A percentile compares a stretch with the other conserved stretches of the same genome.
Evolutionary conservation across 179 eudicot genomes (phyloP).

Genomic region (Beta macrorhiza): DNA sequence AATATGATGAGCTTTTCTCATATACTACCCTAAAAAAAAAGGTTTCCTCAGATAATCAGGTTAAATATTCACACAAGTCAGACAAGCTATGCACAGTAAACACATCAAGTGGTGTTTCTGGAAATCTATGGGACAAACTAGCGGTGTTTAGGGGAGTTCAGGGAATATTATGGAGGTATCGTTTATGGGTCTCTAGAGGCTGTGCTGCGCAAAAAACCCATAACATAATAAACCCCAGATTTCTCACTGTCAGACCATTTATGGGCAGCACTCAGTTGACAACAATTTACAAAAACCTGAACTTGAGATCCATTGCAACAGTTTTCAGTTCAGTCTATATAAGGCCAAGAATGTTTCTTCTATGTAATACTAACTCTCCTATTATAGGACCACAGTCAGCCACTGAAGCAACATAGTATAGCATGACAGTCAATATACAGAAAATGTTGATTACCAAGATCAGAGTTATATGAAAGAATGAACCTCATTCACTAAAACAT

Average conservation of each 20-base stretch:
- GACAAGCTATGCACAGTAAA: no score
- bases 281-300: background rate
- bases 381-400: background rate
- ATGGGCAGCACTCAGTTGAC: background rate
- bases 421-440: background rate
- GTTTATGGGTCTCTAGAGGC: no score
- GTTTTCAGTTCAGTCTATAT: background rate
- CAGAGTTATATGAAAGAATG: conserved; percentile 19
- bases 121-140: no score
- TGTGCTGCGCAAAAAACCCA: no score
- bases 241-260: background rate
- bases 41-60: background rate
- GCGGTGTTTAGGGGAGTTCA: no score
- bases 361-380: background rate
- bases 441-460: conserved; percentile 2
- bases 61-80: background rate
- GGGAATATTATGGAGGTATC: no score
- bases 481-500: conserved; percentile 15
- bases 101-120: no score
- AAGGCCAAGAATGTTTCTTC: background rate
- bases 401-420: conserved; percentile 3
- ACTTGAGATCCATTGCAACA: background rate
- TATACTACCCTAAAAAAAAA: no score
- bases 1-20: background rate
- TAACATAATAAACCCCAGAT: no score